Evolutionary conservation across 306 rosid species (phyloP).

Genomic region (Glycine latifolia): DNA sequence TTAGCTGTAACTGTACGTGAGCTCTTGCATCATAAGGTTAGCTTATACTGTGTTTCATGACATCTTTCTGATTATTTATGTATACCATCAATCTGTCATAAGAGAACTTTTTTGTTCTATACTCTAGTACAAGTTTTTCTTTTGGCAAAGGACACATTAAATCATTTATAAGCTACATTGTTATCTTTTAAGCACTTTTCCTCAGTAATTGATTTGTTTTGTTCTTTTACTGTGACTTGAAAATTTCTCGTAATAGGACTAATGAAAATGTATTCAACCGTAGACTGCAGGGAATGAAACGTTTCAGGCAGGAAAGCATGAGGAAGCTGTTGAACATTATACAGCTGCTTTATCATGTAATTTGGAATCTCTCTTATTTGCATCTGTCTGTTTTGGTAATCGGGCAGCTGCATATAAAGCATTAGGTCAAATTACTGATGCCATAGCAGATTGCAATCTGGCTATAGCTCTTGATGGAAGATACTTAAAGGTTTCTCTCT

Average conservation of each 20-base stretch:
- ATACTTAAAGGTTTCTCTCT: slow-evolving; percentile 23
- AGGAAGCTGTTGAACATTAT: slow-evolving; percentile 34
- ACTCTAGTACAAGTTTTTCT: not conserved
- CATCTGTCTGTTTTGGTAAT: slow-evolving; percentile 29
- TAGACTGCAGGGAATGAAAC: slow-evolving; percentile 20
- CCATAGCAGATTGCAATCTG: slow-evolving; percentile 31
- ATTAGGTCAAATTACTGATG: slow-evolving; percentile 18
- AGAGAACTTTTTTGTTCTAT: not conserved
- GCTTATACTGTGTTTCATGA: slow-evolving; percentile 28
- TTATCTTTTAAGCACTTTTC: not conserved
- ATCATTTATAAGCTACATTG: not conserved
- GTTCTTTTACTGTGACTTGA: not conserved
- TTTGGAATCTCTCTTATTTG: slow-evolving; percentile 16
- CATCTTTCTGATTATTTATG: slow-evolving; percentile 11
- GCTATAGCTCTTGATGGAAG: slow-evolving; percentile 35
- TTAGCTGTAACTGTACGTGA: slow-evolving; percentile 65
- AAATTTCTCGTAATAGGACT: not conserved
- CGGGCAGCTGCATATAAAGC: slow-evolving; percentile 26
- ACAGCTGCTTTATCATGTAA: slow-evolving; percentile 24
- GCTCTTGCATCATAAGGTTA: slow-evolving; percentile 75
- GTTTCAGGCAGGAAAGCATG: slow-evolving; percentile 13
- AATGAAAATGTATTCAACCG: not conserved
- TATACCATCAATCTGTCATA: not conserved
- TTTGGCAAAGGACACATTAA: not conserved
- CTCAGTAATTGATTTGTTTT: not conserved